These are phyloP conservation scores for Debaryomyces udenii DNA, from an alignment of 1,139 yeast genomes.

Conservation along the genomic window DNA sequence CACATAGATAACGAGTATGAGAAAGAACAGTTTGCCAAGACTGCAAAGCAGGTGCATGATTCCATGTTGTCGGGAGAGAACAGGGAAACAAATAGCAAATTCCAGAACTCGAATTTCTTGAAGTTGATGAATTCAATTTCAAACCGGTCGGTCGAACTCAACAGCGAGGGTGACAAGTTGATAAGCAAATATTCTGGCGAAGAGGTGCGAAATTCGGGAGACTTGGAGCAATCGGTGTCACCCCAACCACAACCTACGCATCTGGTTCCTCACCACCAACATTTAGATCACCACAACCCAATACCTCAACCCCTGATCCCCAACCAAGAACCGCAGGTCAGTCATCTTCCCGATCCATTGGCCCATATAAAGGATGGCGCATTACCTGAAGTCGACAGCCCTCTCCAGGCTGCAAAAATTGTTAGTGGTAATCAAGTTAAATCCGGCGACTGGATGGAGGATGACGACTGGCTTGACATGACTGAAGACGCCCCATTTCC, in stretches of 20 bases:
- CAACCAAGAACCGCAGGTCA: conserved; percentile 19
- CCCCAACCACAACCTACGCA: background rate
- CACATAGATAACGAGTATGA: conserved; percentile 21
- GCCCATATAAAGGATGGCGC: conserved; percentile 49
- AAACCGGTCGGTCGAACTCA: conserved; percentile 39
- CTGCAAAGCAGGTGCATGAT: conserved; percentile 42
- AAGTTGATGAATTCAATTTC: conserved; percentile 47
- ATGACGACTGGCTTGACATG: conserved; percentile 31
- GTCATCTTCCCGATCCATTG: conserved; percentile 48
- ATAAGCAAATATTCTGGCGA: conserved; percentile 31
- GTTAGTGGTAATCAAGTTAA: conserved; percentile 48
- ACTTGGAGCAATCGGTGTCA: background rate
- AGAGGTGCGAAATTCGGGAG: conserved; percentile 26
- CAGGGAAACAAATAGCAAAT: conserved; percentile 34
- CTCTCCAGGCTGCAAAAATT: conserved; percentile 46
- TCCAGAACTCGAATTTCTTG: conserved; percentile 42
- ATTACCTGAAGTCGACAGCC: conserved; percentile 30
- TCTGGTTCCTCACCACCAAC: too few relatives aligned
- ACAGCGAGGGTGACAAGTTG: conserved; percentile 39
- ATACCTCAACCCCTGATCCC: background rate
- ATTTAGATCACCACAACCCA: too few relatives aligned
- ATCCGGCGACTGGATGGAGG: conserved; percentile 41
- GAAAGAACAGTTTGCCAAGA: conserved; percentile 44
- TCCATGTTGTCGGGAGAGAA: conserved; percentile 30
- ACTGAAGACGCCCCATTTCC: conserved; percentile 12